phyloP scores from a whole-genome alignment of 345 rosid species.

The Camelina neglecta region DNA sequence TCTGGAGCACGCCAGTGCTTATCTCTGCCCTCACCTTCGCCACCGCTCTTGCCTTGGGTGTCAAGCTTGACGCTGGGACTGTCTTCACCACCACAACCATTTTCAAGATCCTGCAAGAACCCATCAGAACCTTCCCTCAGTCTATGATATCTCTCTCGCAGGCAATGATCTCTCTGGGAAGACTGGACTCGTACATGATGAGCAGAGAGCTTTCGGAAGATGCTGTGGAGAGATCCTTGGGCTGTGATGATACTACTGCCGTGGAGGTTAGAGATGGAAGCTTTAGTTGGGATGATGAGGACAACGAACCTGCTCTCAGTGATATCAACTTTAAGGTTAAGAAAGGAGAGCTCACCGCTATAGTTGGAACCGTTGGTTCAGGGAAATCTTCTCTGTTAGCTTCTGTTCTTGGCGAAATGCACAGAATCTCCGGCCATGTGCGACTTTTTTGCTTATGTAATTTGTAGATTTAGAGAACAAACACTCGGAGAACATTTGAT shows the following conservation, averaged over 20 bases:
- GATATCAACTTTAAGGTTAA: slow-evolving; percentile 61
- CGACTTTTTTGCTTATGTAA: not conserved
- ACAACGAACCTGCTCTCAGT: slow-evolving; percentile 61
- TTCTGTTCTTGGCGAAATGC: slow-evolving; percentile 94
- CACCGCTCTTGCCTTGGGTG: slow-evolving; percentile 67
- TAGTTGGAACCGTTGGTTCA: slow-evolving; percentile 93
- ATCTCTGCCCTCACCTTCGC: slow-evolving; percentile 80
- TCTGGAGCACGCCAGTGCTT: slow-evolving; percentile 84
- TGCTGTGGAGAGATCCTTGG: slow-evolving; percentile 64
- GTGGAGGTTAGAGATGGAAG: slow-evolving; percentile 73
- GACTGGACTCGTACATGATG: slow-evolving; percentile 80
- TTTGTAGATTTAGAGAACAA: not conserved
- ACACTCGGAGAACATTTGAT: not conserved
- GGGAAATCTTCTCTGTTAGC: slow-evolving; percentile 94
- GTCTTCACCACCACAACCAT: slow-evolving; percentile 87
- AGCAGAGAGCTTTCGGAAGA: slow-evolving; percentile 68
- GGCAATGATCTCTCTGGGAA: slow-evolving; percentile 82
- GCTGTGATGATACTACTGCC: slow-evolving; percentile 58
- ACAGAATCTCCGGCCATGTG: slow-evolving; percentile 78
- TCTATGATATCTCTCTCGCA: slow-evolving; percentile 94
- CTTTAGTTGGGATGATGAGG: slow-evolving; percentile 91
- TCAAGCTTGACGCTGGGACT: slow-evolving; percentile 78
- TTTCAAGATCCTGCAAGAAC: slow-evolving; percentile 94
- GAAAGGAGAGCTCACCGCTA: slow-evolving; percentile 84
- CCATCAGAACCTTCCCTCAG: slow-evolving; percentile 85